These are phyloP conservation scores for Chytridium lagenaria DNA, from an alignment of 371 early-diverging fungal species.

Conservation along the genomic window DNA sequence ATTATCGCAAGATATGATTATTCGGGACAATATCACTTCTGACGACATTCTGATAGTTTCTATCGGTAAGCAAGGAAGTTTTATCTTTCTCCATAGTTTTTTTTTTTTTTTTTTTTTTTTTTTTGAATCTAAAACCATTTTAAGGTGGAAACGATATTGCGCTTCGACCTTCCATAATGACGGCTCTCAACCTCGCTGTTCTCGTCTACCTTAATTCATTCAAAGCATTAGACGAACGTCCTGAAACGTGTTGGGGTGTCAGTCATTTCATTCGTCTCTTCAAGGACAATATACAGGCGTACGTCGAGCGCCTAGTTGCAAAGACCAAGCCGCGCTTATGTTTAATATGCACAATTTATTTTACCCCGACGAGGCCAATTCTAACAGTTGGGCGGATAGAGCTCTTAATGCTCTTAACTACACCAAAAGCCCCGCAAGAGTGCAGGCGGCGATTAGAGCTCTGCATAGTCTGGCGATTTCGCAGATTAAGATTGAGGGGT, in stretches of 20 bases:
- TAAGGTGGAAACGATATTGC: slow-evolving; percentile 35
- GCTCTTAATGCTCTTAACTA: slow-evolving; percentile 21
- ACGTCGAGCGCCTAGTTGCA: slow-evolving; percentile 9
- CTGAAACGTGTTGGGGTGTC: slow-evolving; percentile 17
- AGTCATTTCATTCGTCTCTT: slow-evolving; percentile 23
- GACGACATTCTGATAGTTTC: slow-evolving; percentile 28
- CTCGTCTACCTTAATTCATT: slow-evolving; percentile 14
- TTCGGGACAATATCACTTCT: slow-evolving; percentile 13
- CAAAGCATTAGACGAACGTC: neutral
- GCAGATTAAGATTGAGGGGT: slow-evolving; percentile 19
- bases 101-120: neutral
- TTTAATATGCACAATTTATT: slow-evolving; percentile 32
- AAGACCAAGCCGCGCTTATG: slow-evolving; percentile 18
- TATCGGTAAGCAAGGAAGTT: slow-evolving; percentile 10
- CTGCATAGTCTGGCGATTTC: slow-evolving; percentile 17
- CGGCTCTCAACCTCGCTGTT: slow-evolving; percentile 1
- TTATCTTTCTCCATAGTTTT: no score
- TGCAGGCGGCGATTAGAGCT: slow-evolving; percentile 26
- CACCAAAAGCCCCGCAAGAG: slow-evolving; percentile 17
- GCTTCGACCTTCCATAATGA: slow-evolving; percentile 19
- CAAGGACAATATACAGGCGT: slow-evolving; percentile 11
- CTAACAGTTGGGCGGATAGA: slow-evolving; percentile 28
- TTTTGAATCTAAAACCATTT: neutral
- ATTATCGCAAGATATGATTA: neutral
- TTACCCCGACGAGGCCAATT: slow-evolving; percentile 21